Conservation (phyloP, 2,329 filamentous ascomycete genomes). For the Talaromyces sp. region DNA sequence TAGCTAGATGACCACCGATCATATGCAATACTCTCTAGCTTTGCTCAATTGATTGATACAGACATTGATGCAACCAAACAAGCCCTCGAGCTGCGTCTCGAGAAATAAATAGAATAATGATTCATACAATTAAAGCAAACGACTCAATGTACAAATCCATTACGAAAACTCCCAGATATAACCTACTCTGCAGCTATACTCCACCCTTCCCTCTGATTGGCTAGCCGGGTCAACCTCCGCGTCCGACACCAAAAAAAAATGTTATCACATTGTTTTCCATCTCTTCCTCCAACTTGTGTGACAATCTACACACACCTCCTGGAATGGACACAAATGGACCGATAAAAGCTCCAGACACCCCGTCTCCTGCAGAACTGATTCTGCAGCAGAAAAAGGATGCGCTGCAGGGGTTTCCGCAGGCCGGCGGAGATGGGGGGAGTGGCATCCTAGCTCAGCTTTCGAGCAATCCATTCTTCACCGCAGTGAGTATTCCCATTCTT, state of each 20-base stretch:
- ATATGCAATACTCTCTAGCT: not conserved
- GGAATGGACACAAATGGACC: constrained; percentile 34
- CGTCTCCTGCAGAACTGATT: constrained; percentile 30
- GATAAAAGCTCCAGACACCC: constrained; percentile 20
- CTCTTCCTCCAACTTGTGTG: not conserved
- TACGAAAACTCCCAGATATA: not conserved
- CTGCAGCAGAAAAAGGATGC: constrained; percentile 29
- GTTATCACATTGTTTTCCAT: not conserved
- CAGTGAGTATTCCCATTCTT: constrained; percentile 27
- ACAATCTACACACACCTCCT: constrained; percentile 6
- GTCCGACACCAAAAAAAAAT: not conserved
- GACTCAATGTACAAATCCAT: not conserved
- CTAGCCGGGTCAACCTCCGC: not conserved
- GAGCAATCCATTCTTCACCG: constrained; percentile 46
- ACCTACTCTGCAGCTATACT: not conserved
- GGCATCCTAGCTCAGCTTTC: constrained; percentile 40
- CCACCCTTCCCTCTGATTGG: not conserved
- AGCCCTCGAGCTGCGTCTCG: not conserved
- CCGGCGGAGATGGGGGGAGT: constrained; percentile 29
- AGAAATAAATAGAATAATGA: not conserved
- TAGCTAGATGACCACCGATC: not conserved
- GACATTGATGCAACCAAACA: not conserved
- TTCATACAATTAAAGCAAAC: not conserved
- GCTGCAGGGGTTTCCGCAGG: constrained; percentile 20
- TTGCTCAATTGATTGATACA: not conserved